phyloP scores from a whole-genome alignment of 225 moss, liverwort and hornwort genomes.

The Sphagnum contortum region DNA sequence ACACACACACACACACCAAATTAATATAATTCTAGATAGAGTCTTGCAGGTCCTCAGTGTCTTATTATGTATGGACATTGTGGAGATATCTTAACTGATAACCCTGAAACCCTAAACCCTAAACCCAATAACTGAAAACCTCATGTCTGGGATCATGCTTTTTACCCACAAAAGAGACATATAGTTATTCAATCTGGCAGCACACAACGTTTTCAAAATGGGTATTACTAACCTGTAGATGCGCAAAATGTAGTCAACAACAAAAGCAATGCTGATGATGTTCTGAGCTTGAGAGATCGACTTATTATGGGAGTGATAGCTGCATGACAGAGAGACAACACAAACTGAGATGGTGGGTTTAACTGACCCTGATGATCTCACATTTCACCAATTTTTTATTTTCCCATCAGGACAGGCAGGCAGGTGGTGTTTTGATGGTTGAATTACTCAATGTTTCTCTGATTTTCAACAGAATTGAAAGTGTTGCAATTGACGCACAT shows the following conservation, averaged over 20 bases:
- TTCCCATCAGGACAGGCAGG: no score
- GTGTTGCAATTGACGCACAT: no score
- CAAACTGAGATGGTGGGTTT: no score
- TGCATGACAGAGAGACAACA: constrained; percentile 11
- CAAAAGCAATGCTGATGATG: constrained; percentile 56
- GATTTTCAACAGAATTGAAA: no score
- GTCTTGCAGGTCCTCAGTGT: neutral
- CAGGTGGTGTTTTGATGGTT: no score
- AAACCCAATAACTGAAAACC: no score
- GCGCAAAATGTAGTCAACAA: constrained; percentile 55
- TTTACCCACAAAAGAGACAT: no score
- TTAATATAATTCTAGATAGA: constrained; percentile 2
- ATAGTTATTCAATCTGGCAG: neutral
- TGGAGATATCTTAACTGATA: neutral
- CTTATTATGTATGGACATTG: neutral
- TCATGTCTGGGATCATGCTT: no score
- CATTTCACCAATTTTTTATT: no score
- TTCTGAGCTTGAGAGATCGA: constrained; percentile 63
- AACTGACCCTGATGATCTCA: no score
- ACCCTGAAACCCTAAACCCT: neutral
- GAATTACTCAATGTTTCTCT: no score
- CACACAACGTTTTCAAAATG: neutral
- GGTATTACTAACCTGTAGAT: constrained; percentile 45
- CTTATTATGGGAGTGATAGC: constrained; percentile 43
- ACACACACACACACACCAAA: no score